A percentile compares a stretch with the other conserved stretches of the same genome.
phyloP scores from a whole-genome alignment of 495 filamentous ascomycete species.

The Pyrenopolyporus hunteri region DNA sequence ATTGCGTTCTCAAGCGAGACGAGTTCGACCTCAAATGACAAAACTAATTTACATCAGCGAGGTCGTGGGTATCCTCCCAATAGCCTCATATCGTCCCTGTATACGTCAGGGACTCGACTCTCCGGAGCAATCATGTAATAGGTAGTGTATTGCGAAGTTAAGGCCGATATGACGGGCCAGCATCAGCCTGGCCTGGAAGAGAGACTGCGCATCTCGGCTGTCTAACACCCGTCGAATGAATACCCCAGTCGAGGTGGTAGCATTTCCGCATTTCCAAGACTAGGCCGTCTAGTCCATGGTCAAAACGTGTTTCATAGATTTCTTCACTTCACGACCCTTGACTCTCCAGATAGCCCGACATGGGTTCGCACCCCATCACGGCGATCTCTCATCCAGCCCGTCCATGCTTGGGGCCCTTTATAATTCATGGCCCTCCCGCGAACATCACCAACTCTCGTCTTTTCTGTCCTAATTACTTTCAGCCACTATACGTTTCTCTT shows the following conservation, averaged over 20 bases:
- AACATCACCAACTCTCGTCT: slow-evolving; percentile 32
- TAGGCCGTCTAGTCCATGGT: slow-evolving; percentile 31
- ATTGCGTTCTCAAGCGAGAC: slow-evolving; percentile 8
- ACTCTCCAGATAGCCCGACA: slow-evolving; percentile 28
- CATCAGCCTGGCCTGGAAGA: slow-evolving; percentile 7
- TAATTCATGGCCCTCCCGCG: slow-evolving; percentile 41
- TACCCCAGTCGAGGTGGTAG: slow-evolving; percentile 24
- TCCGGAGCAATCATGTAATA: not conserved
- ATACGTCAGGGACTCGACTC: not conserved
- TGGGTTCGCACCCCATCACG: slow-evolving; percentile 31
- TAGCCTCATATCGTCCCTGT: slow-evolving; percentile 18
- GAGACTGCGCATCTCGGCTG: slow-evolving; percentile 28
- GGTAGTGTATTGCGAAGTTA: slow-evolving; percentile 10
- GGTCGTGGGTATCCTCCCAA: slow-evolving; percentile 1
- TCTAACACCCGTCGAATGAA: slow-evolving; percentile 24
- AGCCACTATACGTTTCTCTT: slow-evolving; percentile 28
- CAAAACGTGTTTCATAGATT: slow-evolving; percentile 51
- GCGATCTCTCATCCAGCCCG: slow-evolving; percentile 42
- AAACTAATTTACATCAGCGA: no score
- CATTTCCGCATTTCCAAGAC: slow-evolving; percentile 22
- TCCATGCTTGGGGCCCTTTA: slow-evolving; percentile 33
- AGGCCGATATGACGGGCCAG: slow-evolving; percentile 15
- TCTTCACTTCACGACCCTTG: slow-evolving; percentile 26
- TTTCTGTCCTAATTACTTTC: slow-evolving; percentile 33
- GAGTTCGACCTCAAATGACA: not conserved